Evolutionary conservation across 441 rosid genomes (phyloP).

Genomic region (Corymbia citriodora): DNA sequence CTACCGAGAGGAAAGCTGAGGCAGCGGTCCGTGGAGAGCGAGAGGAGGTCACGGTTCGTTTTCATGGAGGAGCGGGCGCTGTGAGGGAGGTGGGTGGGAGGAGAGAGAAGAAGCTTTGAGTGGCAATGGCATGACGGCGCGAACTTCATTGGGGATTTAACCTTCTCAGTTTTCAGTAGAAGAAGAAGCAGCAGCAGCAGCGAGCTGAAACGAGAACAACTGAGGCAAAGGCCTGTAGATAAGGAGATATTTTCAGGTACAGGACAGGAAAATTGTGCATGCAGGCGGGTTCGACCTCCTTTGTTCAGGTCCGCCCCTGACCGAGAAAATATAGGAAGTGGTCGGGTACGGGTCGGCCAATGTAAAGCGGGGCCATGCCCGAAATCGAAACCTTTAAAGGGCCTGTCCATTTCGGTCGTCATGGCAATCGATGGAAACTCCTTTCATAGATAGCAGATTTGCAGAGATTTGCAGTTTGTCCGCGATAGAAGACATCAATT

Average conservation of each 20-base stretch:
- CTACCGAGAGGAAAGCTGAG: neutral
- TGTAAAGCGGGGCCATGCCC: neutral
- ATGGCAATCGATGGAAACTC: neutral
- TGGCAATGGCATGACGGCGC: neutral
- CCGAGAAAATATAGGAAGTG: neutral
- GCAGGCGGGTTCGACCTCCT: neutral
- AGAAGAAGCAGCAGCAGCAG: neutral
- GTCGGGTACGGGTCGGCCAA: neutral
- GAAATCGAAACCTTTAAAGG: neutral
- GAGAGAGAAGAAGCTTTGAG: neutral
- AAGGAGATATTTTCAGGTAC: neutral
- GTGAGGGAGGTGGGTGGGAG: neutral
- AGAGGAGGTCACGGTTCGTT: neutral
- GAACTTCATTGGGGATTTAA: neutral
- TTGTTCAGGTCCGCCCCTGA: neutral
- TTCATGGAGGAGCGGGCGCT: neutral
- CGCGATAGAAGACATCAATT: neutral
- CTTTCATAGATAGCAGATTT: neutral
- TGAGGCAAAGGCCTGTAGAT: neutral
- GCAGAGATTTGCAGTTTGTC: neutral
- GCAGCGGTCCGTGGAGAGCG: neutral
- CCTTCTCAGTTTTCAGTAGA: neutral
- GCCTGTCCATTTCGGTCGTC: neutral
- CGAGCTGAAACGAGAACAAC: neutral
- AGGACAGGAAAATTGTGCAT: neutral